Percentiles rank a stretch among this genome's conserved stretches.
phyloP scores from a whole-genome alignment of 805 yeast genomes.

The Saccharomycopsis guyanensis region DNA sequence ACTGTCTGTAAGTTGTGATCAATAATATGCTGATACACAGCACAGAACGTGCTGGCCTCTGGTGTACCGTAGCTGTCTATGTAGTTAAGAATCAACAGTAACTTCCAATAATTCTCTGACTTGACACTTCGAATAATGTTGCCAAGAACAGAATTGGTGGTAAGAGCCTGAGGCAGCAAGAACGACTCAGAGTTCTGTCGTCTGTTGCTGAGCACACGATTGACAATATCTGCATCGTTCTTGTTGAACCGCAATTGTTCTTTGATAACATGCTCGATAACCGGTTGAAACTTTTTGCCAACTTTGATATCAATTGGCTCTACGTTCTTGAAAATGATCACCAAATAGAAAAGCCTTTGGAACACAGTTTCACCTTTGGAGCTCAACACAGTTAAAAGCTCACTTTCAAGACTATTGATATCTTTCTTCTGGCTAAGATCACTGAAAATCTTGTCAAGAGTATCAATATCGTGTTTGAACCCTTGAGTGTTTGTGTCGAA shows the following conservation, averaged over 20 bases:
- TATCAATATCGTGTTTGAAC: constrained; percentile 8
- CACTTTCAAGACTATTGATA: background rate
- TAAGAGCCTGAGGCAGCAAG: constrained; percentile 3
- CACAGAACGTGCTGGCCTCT: constrained; percentile 17
- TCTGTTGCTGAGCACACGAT: constrained; percentile 12
- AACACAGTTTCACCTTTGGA: background rate
- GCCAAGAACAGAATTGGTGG: constrained; percentile 7
- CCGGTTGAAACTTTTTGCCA: constrained; percentile 1
- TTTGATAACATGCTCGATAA: constrained; percentile 15
- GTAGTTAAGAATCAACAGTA: constrained; percentile 19
- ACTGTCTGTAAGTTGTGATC: constrained; percentile 34
- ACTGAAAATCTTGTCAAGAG: constrained; percentile 1
- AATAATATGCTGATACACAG: constrained; percentile 26
- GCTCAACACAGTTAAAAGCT: background rate
- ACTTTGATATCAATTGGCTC: background rate
- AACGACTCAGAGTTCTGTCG: constrained; percentile 1
- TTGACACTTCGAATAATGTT: constrained; percentile 10
- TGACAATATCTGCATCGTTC: constrained; percentile 15
- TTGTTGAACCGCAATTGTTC: constrained; percentile 17
- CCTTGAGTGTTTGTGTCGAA: constrained; percentile 33
- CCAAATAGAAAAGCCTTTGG: constrained; percentile 14
- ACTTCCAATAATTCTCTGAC: constrained; percentile 14
- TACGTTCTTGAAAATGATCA: constrained; percentile 14
- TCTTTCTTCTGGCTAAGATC: background rate
- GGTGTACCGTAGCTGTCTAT: constrained; percentile 12